Base-by-base conservation (phyloP, 495 filamentous ascomycete species). In the Lophiostoma macrostomum region DNA sequence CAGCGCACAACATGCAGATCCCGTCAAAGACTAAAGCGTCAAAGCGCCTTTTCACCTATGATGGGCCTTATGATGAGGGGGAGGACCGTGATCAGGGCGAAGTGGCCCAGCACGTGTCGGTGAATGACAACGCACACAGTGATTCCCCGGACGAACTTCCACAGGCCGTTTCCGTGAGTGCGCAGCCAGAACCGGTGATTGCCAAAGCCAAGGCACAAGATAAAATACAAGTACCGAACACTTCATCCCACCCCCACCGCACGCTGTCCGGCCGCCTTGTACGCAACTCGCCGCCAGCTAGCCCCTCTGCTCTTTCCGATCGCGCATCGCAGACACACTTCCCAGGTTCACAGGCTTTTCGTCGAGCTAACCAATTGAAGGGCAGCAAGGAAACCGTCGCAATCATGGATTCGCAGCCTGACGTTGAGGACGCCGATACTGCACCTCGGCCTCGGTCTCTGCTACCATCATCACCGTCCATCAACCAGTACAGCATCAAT, bases 331-430 rank as follows among this genome's bases (percentile, higher is more conserved):
- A 56, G 35, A 29, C 47, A 16, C 20, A 18, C 6, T 22, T n/a
- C 13, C n/a, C 24, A 10, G 18, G 24, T 3, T 43, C 50, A 2
- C 47, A 56, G 7, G 32, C 16, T 4, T 32, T 14, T 6, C 31
- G 24, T n/a, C 12, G 35, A 20, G 11, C 30, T 20, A 39, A 25
- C 38, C 49, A 30, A 31, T 31, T 55, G 18, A 55, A 37, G 23
- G 22, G 56, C 30, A 62, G 56, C 32, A 66, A 61, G 10, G 64
- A 68, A 29, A 50, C 37, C 2, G 59, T 63, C 6, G 60, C 62
- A 1, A 49, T 71, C 12, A 63, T 67, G 29, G 64, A 71, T 38
- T 71, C 69, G 13, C 69, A 71, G 42, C 66, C 64, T 13, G 45
- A 56, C 13, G 14, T 23, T 13, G 48, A 14, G 18, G 31, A 18